Base-by-base conservation (phyloP, 176 grass and related monocot species). In the Olyra latifolia region DNA sequence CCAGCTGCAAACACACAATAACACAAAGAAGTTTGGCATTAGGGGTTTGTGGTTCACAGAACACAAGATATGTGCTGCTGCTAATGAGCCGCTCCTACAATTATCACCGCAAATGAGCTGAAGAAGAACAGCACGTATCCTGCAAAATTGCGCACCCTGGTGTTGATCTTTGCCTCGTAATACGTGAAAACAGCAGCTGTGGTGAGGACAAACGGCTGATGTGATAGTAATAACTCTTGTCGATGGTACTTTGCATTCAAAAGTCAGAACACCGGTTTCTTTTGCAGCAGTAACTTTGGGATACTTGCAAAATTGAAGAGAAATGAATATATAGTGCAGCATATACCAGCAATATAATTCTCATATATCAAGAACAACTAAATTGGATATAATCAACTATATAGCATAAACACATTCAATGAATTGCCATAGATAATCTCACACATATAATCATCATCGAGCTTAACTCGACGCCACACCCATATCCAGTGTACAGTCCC, bases 121-220 rank as follows among this genome's bases (percentile, higher is more conserved):
- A 94, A 70, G 77, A 94, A 89, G 82, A 94, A 94, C 11, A 94
- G 62, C 5, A 11, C 55, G 63, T 83, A 94, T 29, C 92, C 89
- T 16, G 25, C 48, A 71, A 94, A 55, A 50, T 89, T 94, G 39
- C 86, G 83, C 6, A 5, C 11, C 79, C 92, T 91, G 16, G 86
- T 94, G 80, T 94, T 91, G 15, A 90, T 56, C 52, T 94, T 94
- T 60, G 89, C 86, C 88, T 91, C 86, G 10, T 35, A 39, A 80
- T 89, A 91, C 4, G 89, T 76, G 4, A 89, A 82, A 25, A 91
- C 52, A 4, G 71, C 75, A 60, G 80, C 60, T 66, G 59, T 75
- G 54, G 25, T 22, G 47, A 94, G 71, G 13, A 89, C 92, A 71
- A 94, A 89, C 9, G 92, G 92, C 72, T 91, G 92, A 72, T 94